Percentiles rank a stretch among this genome's conserved stretches.
phyloP scores from a whole-genome alignment of 78 protist genomes.

The Dictyostelium firmibasis region DNA sequence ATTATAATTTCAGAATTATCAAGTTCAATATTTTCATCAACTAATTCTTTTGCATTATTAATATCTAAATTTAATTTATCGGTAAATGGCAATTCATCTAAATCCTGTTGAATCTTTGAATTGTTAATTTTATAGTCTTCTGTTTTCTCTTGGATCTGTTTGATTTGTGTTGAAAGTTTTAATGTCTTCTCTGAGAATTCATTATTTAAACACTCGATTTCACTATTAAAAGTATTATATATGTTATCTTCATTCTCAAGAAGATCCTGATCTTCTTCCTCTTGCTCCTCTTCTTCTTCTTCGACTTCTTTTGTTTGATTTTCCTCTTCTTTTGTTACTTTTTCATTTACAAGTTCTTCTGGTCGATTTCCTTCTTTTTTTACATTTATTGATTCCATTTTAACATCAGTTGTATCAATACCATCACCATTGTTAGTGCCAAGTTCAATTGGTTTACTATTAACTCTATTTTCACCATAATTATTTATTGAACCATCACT shows the following conservation, averaged over 20 bases:
- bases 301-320: too few species aligned
- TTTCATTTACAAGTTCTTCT: neutral
- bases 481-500: neutral
- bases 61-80: slow-evolving; percentile 21
- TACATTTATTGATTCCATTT: neutral
- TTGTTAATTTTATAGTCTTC: neutral
- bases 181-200: neutral
- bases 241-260: neutral
- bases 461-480: neutral
- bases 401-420: neutral
- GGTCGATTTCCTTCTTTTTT: neutral
- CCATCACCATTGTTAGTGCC: neutral
- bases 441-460: neutral
- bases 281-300: neutral
- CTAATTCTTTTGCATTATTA: neutral
- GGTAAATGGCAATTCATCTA: neutral
- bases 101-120: neutral
- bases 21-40: neutral
- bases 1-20: slow-evolving; percentile 6
- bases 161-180: neutral
- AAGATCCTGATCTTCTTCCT: neutral
- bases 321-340: neutral
- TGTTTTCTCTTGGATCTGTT: slow-evolving; percentile 8
- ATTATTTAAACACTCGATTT: neutral
- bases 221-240: neutral